Evolutionary conservation across 345 rosid genomes (phyloP).

Genomic region (Citrus unshiu): DNA sequence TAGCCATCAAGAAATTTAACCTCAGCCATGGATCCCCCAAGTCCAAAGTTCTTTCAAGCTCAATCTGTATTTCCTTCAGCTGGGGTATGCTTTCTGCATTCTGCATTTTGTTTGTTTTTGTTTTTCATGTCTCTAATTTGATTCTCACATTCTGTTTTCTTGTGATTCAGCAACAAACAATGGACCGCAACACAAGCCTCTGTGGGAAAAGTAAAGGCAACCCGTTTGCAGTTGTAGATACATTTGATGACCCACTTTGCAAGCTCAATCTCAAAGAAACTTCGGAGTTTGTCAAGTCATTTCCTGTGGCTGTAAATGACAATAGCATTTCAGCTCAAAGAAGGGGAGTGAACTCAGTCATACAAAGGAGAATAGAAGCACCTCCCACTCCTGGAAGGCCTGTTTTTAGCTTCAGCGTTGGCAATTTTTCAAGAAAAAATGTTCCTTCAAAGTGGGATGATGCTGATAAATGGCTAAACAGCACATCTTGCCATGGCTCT

Average conservation of each 20-base stretch:
- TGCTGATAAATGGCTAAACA: slow-evolving; percentile 87
- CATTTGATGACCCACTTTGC: slow-evolving; percentile 58
- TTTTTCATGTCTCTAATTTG: not conserved
- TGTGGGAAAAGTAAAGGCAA: slow-evolving; percentile 36
- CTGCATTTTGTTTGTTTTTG: not conserved
- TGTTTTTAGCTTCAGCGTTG: slow-evolving; percentile 58
- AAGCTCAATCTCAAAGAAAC: slow-evolving; percentile 72
- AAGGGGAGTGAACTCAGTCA: slow-evolving; percentile 46
- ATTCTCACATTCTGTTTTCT: slow-evolving; percentile 3
- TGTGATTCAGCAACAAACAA: slow-evolving; percentile 29
- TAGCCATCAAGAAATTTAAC: not conserved
- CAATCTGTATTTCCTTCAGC: slow-evolving; percentile 30
- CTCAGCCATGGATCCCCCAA: slow-evolving; percentile 44
- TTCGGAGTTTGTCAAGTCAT: slow-evolving; percentile 63
- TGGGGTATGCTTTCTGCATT: slow-evolving; percentile 25
- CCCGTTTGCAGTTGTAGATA: slow-evolving; percentile 45
- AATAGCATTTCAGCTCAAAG: slow-evolving; percentile 48
- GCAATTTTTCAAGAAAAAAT: slow-evolving; percentile 51
- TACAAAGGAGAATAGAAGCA: slow-evolving; percentile 49
- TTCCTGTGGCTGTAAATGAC: slow-evolving; percentile 41
- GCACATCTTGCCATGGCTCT: slow-evolving; percentile 54
- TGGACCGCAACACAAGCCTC: slow-evolving; percentile 31
- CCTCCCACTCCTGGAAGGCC: slow-evolving; percentile 87
- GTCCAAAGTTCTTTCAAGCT: slow-evolving; percentile 38
- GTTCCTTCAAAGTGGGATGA: slow-evolving; percentile 97